phyloP scores from a whole-genome alignment of 768 basidiomycete genomes.

The Sporobolomyces phaffii region DNA sequence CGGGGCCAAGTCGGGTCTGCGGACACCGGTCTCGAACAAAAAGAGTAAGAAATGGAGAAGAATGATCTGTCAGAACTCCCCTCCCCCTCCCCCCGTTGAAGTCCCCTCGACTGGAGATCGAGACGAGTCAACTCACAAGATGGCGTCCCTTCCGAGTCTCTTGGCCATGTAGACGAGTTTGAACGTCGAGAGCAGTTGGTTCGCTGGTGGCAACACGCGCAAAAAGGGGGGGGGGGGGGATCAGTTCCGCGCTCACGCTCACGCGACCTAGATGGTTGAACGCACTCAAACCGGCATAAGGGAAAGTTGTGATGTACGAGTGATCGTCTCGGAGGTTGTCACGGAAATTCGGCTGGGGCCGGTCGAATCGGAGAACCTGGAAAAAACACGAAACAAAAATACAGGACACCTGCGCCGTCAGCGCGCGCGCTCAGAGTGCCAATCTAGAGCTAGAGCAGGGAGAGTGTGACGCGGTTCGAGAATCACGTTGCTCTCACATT shows the following conservation, averaged over 20 bases:
- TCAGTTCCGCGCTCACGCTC: background rate
- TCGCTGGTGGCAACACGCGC: slow-evolving; percentile 17
- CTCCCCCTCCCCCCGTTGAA: too few relatives aligned
- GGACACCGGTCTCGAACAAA: too few relatives aligned
- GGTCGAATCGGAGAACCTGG: slow-evolving; percentile 13
- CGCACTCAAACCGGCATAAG: slow-evolving; percentile 29
- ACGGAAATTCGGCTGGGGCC: slow-evolving; percentile 16
- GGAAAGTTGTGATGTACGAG: slow-evolving; percentile 28
- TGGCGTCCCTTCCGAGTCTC: slow-evolving; percentile 15
- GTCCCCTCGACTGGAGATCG: too few relatives aligned
- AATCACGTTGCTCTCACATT: too few relatives aligned
- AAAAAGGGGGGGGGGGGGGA: too few relatives aligned
- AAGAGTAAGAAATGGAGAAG: too few relatives aligned
- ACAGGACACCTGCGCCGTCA: too few relatives aligned
- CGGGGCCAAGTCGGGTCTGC: slow-evolving; percentile 26
- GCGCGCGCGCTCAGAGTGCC: too few relatives aligned
- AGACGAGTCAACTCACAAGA: slow-evolving; percentile 17
- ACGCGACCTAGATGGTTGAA: background rate
- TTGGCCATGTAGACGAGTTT: slow-evolving; percentile 26
- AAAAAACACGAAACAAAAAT: too few relatives aligned
- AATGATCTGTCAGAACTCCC: too few relatives aligned
- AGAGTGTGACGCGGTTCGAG: too few relatives aligned
- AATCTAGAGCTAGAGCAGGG: too few relatives aligned
- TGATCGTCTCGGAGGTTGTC: slow-evolving; percentile 20
- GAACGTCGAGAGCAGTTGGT: slow-evolving; percentile 30